Percentiles rank a stretch among this genome's conserved stretches.
These are phyloP conservation scores for Clavariopsis aquatica DNA, from an alignment of 495 filamentous ascomycete genomes.

Conservation along the genomic window DNA sequence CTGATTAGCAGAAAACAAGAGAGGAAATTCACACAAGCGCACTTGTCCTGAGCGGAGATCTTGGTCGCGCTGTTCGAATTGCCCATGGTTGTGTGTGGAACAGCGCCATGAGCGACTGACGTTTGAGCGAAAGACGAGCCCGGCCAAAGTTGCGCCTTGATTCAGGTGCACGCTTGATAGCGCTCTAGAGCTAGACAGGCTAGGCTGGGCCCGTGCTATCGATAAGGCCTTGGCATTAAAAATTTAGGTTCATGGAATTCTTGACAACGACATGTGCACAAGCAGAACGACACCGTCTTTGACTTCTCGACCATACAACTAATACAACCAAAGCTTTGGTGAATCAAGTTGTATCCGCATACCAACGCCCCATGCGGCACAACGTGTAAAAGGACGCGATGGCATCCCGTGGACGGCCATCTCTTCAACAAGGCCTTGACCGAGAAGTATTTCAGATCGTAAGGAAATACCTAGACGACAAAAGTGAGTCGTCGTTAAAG, in stretches of 20 bases:
- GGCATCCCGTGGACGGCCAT: slow-evolving; percentile 25
- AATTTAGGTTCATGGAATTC: neutral
- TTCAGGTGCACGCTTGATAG: too few species aligned
- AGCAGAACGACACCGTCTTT: too few species aligned
- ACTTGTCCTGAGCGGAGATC: slow-evolving; percentile 74
- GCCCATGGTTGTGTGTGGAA: slow-evolving; percentile 55
- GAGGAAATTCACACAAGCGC: neutral
- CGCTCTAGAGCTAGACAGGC: too few species aligned
- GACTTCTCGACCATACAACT: too few species aligned
- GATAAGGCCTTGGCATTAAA: neutral
- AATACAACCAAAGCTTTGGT: too few species aligned
- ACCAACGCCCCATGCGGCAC: neutral
- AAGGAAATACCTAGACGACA: slow-evolving; percentile 68
- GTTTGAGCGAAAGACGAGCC: neutral
- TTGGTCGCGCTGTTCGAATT: slow-evolving; percentile 66
- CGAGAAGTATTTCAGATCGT: slow-evolving; percentile 68
- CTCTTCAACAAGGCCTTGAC: slow-evolving; percentile 41
- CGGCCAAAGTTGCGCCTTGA: slow-evolving; percentile 23
- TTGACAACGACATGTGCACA: neutral
- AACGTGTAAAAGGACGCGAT: neutral
- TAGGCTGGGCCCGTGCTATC: slow-evolving; percentile 3
- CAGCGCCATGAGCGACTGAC: slow-evolving; percentile 22
- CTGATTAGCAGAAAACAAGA: slow-evolving; percentile 2
- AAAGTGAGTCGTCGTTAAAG: slow-evolving; percentile 46
- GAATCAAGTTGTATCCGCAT: neutral